phyloP scores from a whole-genome alignment of 2,329 filamentous ascomycete genomes.

The Orbilia javanica region DNA sequence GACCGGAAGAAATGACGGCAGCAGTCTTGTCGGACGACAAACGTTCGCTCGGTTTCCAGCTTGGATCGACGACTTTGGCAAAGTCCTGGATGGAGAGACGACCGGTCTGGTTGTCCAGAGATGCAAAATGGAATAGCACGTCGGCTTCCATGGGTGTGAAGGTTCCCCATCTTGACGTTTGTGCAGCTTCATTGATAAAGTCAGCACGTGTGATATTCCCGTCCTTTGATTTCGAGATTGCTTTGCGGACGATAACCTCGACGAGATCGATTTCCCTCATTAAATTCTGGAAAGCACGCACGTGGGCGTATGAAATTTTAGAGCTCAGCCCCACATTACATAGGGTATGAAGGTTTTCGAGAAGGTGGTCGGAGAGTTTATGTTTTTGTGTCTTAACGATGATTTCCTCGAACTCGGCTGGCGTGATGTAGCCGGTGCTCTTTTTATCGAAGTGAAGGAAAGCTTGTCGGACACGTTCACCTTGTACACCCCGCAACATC shows the following conservation, averaged over 20 bases:
- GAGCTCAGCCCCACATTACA: slow-evolving; percentile 93
- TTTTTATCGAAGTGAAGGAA: slow-evolving; percentile 93
- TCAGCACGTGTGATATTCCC: slow-evolving; percentile 94
- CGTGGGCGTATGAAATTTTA: slow-evolving; percentile 97
- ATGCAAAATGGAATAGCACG: slow-evolving; percentile 98
- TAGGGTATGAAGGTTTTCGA: slow-evolving; percentile 89
- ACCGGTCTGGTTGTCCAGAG: slow-evolving; percentile 88
- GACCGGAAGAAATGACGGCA: slow-evolving; percentile 69
- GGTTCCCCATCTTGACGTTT: slow-evolving; percentile 90
- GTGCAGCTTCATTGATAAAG: slow-evolving; percentile 92
- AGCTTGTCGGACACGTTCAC: slow-evolving; percentile 93
- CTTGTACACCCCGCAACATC: slow-evolving; percentile 95
- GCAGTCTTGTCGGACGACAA: slow-evolving; percentile 65
- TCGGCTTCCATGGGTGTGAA: slow-evolving; percentile 99
- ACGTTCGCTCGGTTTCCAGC: slow-evolving; percentile 79
- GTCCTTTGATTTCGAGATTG: slow-evolving; percentile 83
- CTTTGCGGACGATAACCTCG: slow-evolving; percentile 90
- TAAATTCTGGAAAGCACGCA: slow-evolving; percentile 97
- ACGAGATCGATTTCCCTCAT: slow-evolving; percentile 98
- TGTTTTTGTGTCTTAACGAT: slow-evolving; percentile 92
- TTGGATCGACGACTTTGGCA: slow-evolving; percentile 91
- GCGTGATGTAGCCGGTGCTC: slow-evolving; percentile 92
- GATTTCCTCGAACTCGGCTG: slow-evolving; percentile 95
- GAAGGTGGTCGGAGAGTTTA: slow-evolving; percentile 95
- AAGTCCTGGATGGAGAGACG: slow-evolving; percentile 86